Base-by-base conservation (phyloP, 164 flowering plant species). In the Magnolia officinalis region DNA sequence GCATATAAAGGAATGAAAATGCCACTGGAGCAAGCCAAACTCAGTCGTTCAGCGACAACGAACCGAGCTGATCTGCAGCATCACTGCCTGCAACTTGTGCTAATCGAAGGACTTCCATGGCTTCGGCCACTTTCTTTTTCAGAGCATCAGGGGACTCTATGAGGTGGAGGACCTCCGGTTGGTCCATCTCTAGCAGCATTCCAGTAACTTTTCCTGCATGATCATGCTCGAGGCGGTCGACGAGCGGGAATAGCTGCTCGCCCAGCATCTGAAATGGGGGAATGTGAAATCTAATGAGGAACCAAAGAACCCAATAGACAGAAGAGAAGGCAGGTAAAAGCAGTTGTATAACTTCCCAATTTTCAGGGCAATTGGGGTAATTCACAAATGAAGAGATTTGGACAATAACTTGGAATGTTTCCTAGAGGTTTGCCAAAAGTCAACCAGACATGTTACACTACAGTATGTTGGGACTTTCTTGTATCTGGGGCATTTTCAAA, bases 171-270 rank as follows among this genome's bases (percentile, higher is more conserved):
- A 92, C 92, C 83, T 89, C 92, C 18, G 88, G 80, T 72, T 89
- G 90, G 75, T 90, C 94, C 97, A 90, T 92, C 86, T 92, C 97
- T 72, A 90, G 81, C 67, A 89, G 73, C 97, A 90, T 89, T 4
- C 92, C 93, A 10, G 94, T 92, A 55, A 92, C 90, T 84, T 90
- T 92, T 16, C 86, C 85, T 1, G 84, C 89, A 79, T 78, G 52
- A 0, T 85, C 85, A 2, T 71, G 91, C 73, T 88, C 89, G n/a
- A 92, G 29, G 6, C 72, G 82, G 66, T 90, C 85, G 71, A 92
- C 96, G 21, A 90, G 87, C 0, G 96, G 94, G 76, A 76, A 92
- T 14, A 92, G 82, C 23, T 89, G 91, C 58, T 92, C 96, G 5
- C 96, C 96, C 50, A 92, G 81, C 89, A 90, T 88, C 96, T 92